Evolutionary conservation across 2,329 filamentous ascomycete genomes (phyloP).

Genomic region (Chrysoporthe cubensis): DNA sequence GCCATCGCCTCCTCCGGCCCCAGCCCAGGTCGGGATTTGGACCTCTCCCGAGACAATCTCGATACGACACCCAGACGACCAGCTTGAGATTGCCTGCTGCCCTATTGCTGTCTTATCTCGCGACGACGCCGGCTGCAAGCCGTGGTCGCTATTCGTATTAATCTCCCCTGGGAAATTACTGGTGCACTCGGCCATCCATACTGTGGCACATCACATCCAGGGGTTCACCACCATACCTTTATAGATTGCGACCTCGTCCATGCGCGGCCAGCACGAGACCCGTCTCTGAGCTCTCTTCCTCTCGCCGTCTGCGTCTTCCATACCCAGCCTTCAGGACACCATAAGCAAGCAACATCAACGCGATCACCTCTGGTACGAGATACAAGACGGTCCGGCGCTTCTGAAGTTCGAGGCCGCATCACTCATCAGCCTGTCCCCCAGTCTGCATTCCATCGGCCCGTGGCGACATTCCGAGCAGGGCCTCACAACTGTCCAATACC

Average conservation of each 20-base stretch:
- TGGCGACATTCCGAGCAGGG: not conserved
- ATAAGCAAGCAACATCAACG: not conserved
- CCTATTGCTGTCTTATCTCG: not conserved
- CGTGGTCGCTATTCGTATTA: slow-evolving; percentile 4
- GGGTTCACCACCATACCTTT: slow-evolving; percentile 1
- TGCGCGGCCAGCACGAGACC: not conserved
- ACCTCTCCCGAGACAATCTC: not conserved
- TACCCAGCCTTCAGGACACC: not conserved
- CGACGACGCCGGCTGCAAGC: slow-evolving; percentile 4
- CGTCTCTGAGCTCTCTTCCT: not conserved
- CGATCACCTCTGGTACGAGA: not conserved
- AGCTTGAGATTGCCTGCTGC: slow-evolving; percentile 4
- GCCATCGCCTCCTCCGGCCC: not conserved
- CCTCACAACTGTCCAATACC: not conserved
- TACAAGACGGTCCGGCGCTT: not conserved
- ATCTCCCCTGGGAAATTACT: slow-evolving; percentile 17
- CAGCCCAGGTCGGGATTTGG: not conserved
- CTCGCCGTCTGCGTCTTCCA: not conserved
- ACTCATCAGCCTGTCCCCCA: no score
- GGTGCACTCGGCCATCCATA: not conserved
- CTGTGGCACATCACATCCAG: not conserved
- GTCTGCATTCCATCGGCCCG: not conserved
- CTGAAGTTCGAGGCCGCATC: not conserved
- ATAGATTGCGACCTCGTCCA: not conserved
- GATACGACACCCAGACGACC: not conserved